Percentiles rank a stretch among this genome's conserved stretches.
phyloP scores from a whole-genome alignment of 1,284 basidiomycete genomes.

The Tylopilus orsonianus region DNA sequence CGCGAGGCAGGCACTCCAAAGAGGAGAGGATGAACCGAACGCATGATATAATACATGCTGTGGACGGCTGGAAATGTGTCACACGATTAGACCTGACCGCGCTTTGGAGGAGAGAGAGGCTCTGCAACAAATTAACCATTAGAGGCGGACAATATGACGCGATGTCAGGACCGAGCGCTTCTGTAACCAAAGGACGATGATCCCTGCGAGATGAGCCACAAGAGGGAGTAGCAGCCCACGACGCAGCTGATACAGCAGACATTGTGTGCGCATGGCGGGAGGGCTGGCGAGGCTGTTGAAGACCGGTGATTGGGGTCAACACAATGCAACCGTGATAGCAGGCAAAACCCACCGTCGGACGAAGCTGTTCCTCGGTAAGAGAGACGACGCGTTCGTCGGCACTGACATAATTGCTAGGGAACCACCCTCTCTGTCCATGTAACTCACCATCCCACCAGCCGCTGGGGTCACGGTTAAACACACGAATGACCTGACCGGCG shows the following conservation, averaged over 20 bases:
- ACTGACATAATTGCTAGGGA: constrained; percentile 91
- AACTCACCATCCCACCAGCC: constrained; percentile 99
- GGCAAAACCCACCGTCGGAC: constrained; percentile 42
- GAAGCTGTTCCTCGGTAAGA: constrained; percentile 51
- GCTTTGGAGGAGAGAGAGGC: constrained; percentile 81
- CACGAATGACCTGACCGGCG: constrained; percentile 88
- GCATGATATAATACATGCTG: constrained; percentile 90
- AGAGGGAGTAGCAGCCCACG: constrained; percentile 53
- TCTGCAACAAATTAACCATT: constrained; percentile 80
- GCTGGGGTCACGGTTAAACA: constrained; percentile 81
- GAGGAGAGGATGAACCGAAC: constrained; percentile 87
- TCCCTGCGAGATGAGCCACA: constrained; percentile 36
- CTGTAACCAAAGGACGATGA: constrained; percentile 47
- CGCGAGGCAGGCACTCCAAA: constrained; percentile 84
- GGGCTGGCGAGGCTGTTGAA: constrained; percentile 24
- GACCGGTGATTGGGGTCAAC: background rate
- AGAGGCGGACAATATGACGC: constrained; percentile 68
- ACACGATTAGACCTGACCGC: constrained; percentile 77
- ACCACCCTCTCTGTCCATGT: constrained; percentile 90
- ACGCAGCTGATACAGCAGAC: constrained; percentile 51
- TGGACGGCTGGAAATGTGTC: constrained; percentile 82
- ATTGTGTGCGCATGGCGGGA: constrained; percentile 46
- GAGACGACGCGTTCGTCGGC: constrained; percentile 54
- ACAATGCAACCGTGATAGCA: constrained; percentile 1
- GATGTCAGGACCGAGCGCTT: constrained; percentile 44